Evolutionary conservation across 2,329 filamentous ascomycete species (phyloP), one percentile per base, ranked within the genome.

Genomic region (Colletotrichum tropicicola): DNA sequence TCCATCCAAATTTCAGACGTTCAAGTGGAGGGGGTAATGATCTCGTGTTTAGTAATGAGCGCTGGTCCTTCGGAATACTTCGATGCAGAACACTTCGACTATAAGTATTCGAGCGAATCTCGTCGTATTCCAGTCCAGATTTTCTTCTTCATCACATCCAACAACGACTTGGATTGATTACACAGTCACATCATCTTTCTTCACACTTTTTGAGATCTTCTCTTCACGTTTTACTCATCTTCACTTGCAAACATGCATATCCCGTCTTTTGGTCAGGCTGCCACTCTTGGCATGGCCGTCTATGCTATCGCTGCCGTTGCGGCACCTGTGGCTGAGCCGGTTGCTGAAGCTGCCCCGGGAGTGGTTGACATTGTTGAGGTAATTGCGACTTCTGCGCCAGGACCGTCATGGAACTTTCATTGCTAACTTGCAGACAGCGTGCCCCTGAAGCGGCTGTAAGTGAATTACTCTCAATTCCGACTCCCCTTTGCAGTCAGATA

Each of bases 371-470:
- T 65, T 44, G 12, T 15, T 1, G 35, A 61, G 37, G 61, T 65
- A 5, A 37, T 48, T 27, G 6, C n/a, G n/a, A n/a, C n/a, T n/a
- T n/a, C n/a, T n/a, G n/a, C n/a, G n/a, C n/a, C n/a, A n/a, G n/a
- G n/a, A n/a, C n/a, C n/a, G n/a, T n/a, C n/a, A 19, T 23, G 10
- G 0, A 10, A 0, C 9, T 9, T 5, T 13, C 6, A 1, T 30
- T 23, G 15, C 43, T 65, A 15, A 61, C 43, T 6, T 25, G 3
- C 1, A 13, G 1, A 7, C 6, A 65, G 56, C 61, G 56, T 53
- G 17, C 43, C 9, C 56, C 61, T 7, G 60, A 59, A 30, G 23
- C 41, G 39, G n/a, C 32, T 53, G 60, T 64, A 21, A 64, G 60
- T 41, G 8, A 5, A 3, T 3, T 7, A 5, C 6, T 6, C 9